phyloP scores from a whole-genome alignment of 371 early-diverging fungal species.

The Mucor circinelloides region DNA sequence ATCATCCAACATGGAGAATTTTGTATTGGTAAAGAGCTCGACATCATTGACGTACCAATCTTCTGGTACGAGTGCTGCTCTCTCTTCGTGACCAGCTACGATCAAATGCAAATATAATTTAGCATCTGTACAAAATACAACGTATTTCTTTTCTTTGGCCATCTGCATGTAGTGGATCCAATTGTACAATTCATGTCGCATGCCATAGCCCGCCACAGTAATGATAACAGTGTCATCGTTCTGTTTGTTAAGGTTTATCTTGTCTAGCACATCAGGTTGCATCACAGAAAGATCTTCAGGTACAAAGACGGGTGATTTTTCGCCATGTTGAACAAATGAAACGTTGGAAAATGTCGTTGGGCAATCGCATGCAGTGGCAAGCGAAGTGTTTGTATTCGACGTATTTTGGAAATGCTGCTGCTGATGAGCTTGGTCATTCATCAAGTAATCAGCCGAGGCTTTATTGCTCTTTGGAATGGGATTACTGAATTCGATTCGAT shows the following conservation, averaged over 20 bases:
- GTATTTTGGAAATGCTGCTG: constrained; percentile 3
- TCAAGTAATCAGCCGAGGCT: constrained; percentile 9
- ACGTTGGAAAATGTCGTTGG: neutral
- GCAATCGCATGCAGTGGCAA: neutral
- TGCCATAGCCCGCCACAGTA: constrained; percentile 17
- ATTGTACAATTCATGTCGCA: constrained; percentile 23
- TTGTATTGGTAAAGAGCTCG: neutral
- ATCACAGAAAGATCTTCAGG: constrained; percentile 18
- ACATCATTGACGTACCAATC: constrained; percentile 13
- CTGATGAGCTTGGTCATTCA: constrained; percentile 10
- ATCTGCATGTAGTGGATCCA: constrained; percentile 17
- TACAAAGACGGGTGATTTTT: constrained; percentile 17
- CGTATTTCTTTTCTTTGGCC: constrained; percentile 13
- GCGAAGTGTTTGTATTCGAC: neutral
- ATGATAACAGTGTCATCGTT: neutral
- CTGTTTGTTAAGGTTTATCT: constrained; percentile 1
- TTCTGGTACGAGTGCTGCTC: constrained; percentile 14
- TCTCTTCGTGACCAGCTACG: constrained; percentile 18
- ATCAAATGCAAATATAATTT: constrained; percentile 20
- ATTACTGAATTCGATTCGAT: neutral
- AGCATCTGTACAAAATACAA: constrained; percentile 18
- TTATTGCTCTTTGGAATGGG: neutral
- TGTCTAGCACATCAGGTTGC: constrained; percentile 15
- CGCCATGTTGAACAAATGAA: constrained; percentile 9
- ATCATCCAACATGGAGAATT: neutral